Base-by-base conservation (phyloP, 805 yeast genomes). In the Pichia manshurica region DNA sequence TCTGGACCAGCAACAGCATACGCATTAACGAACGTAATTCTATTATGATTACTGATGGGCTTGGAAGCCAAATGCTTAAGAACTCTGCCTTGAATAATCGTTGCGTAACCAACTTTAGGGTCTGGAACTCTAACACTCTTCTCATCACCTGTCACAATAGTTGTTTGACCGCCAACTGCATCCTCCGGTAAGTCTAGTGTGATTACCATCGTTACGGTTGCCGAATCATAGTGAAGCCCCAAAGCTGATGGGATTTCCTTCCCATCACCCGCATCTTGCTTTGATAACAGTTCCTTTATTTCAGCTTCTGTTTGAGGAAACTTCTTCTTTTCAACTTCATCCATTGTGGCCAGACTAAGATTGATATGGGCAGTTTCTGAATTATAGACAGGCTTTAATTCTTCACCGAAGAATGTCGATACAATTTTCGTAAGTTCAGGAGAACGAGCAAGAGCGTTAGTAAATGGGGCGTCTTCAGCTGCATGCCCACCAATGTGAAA, bases 321-420 rank as follows among this genome's bases (percentile, higher is more conserved):
- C 5, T 39, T 28, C 25, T 43, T 43, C 1, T 40, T 43, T 7
- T 46, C 53, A 5, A 16, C 37, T 8, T 49, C 47, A 29, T 61
- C 55, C 32, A 44, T 22, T 33, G 64, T 58, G 15, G 64, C 74
- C 48, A 77, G 59, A 2, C 75, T 70, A 22, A 75, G 63, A 57
- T 79, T 79, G 20, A 72, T 67, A 53, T 75, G 78, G n/a, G 74
- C 79, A 37, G 73, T 63, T 55, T 79, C 83, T 50, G 72, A 78
- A 50, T 77, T 79, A 67, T 73, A 71, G 20, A 73, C 62, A 6
- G 68, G 58, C 36, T 68, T 71, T 51, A 74, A 62, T 5, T 71
- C 73, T 29, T 73, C 73, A 1, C 79, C 79, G 12, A 80, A 77
- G 71, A 77, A 74, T 13, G 52, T 66, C 40, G 72, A 67, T 38